These are phyloP conservation scores for Alternaria sp. DNA, from an alignment of 2,329 filamentous ascomycete species.

Conservation along the genomic window DNA sequence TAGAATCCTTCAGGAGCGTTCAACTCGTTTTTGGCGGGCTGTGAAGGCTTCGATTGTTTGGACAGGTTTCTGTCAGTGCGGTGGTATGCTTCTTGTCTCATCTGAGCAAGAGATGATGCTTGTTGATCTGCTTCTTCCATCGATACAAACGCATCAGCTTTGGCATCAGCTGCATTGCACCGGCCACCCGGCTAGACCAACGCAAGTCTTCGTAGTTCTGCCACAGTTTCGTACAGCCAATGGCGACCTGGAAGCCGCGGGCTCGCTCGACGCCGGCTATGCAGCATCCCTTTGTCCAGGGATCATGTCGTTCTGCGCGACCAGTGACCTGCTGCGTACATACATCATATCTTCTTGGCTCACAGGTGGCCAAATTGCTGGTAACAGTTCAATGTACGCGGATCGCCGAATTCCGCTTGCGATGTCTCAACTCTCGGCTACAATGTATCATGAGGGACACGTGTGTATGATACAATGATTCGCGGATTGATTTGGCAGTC, in stretches of 20 bases:
- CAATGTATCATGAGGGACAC: slow-evolving; percentile 13
- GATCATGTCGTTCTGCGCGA: slow-evolving; percentile 23
- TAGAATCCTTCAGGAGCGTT: background rate
- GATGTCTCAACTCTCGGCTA: slow-evolving; percentile 17
- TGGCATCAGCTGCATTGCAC: background rate
- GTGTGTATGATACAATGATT: background rate
- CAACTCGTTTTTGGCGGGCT: background rate
- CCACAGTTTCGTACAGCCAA: slow-evolving; percentile 1
- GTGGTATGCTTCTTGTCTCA: background rate
- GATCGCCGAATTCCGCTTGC: slow-evolving; percentile 22
- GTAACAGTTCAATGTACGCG: slow-evolving; percentile 24
- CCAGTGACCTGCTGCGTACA: slow-evolving; percentile 30
- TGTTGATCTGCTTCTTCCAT: background rate
- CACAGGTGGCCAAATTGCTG: slow-evolving; percentile 18
- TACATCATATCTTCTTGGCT: slow-evolving; percentile 24
- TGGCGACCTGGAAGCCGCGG: background rate
- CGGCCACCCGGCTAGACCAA: slow-evolving; percentile 2
- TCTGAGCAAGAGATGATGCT: background rate
- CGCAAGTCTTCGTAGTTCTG: background rate
- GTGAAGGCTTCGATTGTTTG: background rate
- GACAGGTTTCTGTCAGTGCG: background rate
- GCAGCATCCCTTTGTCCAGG: slow-evolving; percentile 23
- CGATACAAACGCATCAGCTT: background rate
- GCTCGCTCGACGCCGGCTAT: slow-evolving; percentile 4
- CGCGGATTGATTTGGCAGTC: background rate